A percentile compares a stretch with the other conserved stretches of the same genome.
Evolutionary conservation across 495 filamentous ascomycete species (phyloP).

Genomic region (Aspergillus ostianus): DNA sequence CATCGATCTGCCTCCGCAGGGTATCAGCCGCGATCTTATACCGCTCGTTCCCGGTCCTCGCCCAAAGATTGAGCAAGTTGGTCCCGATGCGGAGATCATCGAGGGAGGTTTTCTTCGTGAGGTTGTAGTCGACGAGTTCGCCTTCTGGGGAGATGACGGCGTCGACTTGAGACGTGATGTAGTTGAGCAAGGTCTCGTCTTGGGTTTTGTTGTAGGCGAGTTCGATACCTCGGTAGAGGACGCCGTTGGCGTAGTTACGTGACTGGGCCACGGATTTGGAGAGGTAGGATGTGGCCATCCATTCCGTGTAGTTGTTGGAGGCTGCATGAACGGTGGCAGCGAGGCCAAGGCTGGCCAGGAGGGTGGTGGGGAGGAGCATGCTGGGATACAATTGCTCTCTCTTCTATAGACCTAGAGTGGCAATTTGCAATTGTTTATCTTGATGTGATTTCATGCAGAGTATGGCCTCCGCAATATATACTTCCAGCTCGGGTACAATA

Average conservation of each 20-base stretch:
- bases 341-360: background rate
- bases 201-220: constrained; percentile 20
- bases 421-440: no score
- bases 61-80: constrained; percentile 15
- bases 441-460: no score
- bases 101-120: constrained; percentile 9
- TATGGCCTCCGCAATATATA: no score
- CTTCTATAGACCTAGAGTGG: no score
- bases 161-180: constrained; percentile 13
- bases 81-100: constrained; percentile 18
- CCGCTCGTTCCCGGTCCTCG: constrained; percentile 14
- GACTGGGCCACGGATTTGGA: constrained; percentile 1
- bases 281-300: constrained; percentile 6
- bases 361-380: background rate
- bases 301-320: constrained; percentile 8
- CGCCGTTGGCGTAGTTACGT: constrained; percentile 9
- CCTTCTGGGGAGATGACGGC: constrained; percentile 12
- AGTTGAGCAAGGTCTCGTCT: constrained; percentile 7
- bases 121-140: constrained; percentile 8
- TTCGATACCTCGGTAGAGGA: constrained; percentile 16
- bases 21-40: constrained; percentile 15
- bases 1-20: constrained; percentile 14
- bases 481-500: background rate
- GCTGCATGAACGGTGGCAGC: background rate
- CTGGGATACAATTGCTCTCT: background rate